A percentile compares a stretch with the other conserved stretches of the same genome.
Conservation (phyloP, 768 basidiomycete species). For the Hericium erinaceus region DNA sequence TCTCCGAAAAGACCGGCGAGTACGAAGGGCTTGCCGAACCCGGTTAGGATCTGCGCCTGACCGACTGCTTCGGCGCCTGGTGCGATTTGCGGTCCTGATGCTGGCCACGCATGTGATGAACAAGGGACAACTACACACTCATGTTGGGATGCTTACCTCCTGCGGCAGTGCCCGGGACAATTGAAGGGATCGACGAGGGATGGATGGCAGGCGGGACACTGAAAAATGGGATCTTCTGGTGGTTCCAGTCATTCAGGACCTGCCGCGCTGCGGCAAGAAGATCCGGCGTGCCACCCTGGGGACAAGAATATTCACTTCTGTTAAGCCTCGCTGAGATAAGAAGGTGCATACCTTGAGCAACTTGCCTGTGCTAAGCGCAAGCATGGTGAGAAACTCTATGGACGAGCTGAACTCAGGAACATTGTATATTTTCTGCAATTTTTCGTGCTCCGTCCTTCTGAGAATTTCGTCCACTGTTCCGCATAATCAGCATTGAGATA, state of each 20-base stretch:
- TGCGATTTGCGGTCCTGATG: constrained; percentile 28
- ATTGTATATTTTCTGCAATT: constrained; percentile 79
- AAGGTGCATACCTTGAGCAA: constrained; percentile 58
- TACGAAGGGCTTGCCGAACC: constrained; percentile 72
- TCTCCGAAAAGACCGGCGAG: constrained; percentile 72
- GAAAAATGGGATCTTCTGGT: constrained; percentile 89
- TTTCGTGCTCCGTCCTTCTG: constrained; percentile 53
- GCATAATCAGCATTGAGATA: background rate
- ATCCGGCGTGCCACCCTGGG: constrained; percentile 47
- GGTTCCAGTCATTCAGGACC: constrained; percentile 88
- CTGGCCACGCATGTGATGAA: background rate
- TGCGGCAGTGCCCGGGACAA: constrained; percentile 15
- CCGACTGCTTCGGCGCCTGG: constrained; percentile 76
- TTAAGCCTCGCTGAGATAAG: background rate
- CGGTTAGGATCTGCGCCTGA: constrained; percentile 66
- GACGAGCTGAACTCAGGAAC: constrained; percentile 67
- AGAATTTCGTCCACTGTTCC: constrained; percentile 79
- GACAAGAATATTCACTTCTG: background rate
- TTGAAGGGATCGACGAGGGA: constrained; percentile 61
- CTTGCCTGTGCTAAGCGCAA: constrained; percentile 75
- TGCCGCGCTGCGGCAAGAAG: constrained; percentile 73
- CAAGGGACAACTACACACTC: background rate
- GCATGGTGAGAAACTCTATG: constrained; percentile 83
- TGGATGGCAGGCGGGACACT: constrained; percentile 72
- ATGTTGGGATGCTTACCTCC: background rate